Base-by-base conservation (phyloP, 768 basidiomycete species). In the Kwoniella dejecticola region DNA sequence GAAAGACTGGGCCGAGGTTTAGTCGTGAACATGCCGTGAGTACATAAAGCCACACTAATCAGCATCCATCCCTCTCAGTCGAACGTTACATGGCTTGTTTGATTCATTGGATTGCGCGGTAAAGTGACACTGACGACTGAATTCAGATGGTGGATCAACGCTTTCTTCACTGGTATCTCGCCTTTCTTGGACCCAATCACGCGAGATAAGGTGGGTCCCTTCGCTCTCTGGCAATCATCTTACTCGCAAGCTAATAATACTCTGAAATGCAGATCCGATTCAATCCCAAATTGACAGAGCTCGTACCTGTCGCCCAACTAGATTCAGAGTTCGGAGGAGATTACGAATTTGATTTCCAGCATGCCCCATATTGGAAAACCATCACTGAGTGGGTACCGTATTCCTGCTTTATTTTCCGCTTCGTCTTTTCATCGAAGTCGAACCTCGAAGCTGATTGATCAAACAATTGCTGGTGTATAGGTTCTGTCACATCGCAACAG, bases 141-240 rank as follows among this genome's bases (percentile, higher is more conserved):
- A n/a, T 36, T 7, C 33, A 92, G 77, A 13, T 78, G 75, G 77
- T 80, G 77, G 72, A 72, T 80, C 49, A 79, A 80, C 44, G 77
- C 77, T 6, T 78, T 79, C 66, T 80, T 80, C 63, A 55, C 71
- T 23, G 89, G 87, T 42, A 91, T 94, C 65, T 80, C 87, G 8
- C 90, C 91, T 0, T 91, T 93, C 81, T 76, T 94, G 50, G 91
- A 94, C 73, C 91, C 91, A 5, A 85, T 91, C 29, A 93, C 91
- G 0, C 83, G 89, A 44, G 90, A 91, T 72, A 94, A 93, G 86
- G 89, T 88, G 24, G 29, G 82, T 47, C 8, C 7, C 19, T 30
- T 54, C 41, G 17, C 45, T 29, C 23, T 30, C 33, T 13, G 15
- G 4, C 41, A 42, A 42, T 42, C 41, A 42, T 19, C 11, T 12